Percentiles rank a stretch among this genome's conserved stretches.
These are phyloP conservation scores for Hemisphaericaspora xylanilytica DNA, from an alignment of 1,139 yeast genomes.

Conservation along the genomic window DNA sequence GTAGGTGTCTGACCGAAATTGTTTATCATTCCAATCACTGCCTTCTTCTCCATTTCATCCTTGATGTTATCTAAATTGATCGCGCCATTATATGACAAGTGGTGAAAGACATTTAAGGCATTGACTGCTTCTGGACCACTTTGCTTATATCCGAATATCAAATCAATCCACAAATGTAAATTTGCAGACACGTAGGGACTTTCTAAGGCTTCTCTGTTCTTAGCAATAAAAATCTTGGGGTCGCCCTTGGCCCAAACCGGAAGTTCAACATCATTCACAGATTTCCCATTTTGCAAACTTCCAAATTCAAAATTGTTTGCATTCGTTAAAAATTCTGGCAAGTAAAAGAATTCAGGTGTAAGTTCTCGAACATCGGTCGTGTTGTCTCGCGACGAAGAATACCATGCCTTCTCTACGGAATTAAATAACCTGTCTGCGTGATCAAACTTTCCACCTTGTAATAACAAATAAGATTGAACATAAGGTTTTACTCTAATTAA, in stretches of 20 bases:
- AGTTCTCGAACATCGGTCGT: constrained; percentile 85
- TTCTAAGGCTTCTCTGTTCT: constrained; percentile 79
- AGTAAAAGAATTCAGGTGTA: constrained; percentile 77
- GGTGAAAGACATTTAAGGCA: constrained; percentile 73
- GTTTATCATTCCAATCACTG: constrained; percentile 78
- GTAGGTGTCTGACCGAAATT: constrained; percentile 89
- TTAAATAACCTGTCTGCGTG: constrained; percentile 80
- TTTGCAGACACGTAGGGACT: constrained; percentile 74
- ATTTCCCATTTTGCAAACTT: constrained; percentile 56
- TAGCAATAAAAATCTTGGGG: constrained; percentile 66
- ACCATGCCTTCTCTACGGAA: constrained; percentile 74
- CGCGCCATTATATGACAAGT: constrained; percentile 78
- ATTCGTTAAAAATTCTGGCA: constrained; percentile 73
- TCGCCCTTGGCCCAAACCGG: constrained; percentile 85
- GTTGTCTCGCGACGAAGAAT: constrained; percentile 70
- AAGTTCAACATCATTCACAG: constrained; percentile 57
- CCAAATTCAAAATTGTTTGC: constrained; percentile 69
- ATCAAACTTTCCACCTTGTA: constrained; percentile 86
- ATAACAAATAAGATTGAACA: constrained; percentile 68
- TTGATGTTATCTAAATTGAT: constrained; percentile 68
- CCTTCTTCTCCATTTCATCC: constrained; percentile 70
- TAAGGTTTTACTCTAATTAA: constrained; percentile 74
- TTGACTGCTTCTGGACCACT: constrained; percentile 65
- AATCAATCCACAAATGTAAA: constrained; percentile 79
- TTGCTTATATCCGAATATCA: constrained; percentile 78